phyloP scores from a whole-genome alignment of 371 early-diverging fungal species.

The Coemansia linderi region DNA sequence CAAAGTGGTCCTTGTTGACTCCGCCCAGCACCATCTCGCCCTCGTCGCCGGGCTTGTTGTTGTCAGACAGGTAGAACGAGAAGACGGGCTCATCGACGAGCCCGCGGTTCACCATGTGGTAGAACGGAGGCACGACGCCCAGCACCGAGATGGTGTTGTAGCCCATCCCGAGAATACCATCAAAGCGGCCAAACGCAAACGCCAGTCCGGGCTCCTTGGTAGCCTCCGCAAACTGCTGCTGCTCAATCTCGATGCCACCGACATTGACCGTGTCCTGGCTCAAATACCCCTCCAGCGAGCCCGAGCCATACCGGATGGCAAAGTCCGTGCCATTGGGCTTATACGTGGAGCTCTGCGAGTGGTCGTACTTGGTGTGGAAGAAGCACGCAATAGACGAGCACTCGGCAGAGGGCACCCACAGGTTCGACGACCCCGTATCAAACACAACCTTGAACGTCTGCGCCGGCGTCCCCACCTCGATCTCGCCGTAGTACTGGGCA shows the following conservation, averaged over 20 bases:
- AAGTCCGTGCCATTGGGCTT: slow-evolving; percentile 87
- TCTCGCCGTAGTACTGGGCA: slow-evolving; percentile 93
- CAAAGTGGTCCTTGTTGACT: slow-evolving; percentile 68
- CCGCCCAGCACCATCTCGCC: slow-evolving; percentile 90
- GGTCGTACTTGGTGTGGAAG: slow-evolving; percentile 84
- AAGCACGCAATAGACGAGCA: slow-evolving; percentile 93
- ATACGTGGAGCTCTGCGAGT: slow-evolving; percentile 69
- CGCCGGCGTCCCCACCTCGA: slow-evolving; percentile 79
- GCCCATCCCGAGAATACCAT: slow-evolving; percentile 91
- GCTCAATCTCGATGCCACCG: slow-evolving; percentile 66
- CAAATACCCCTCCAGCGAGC: slow-evolving; percentile 89
- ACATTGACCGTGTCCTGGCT: slow-evolving; percentile 75
- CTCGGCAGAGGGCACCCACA: slow-evolving; percentile 95
- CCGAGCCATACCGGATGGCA: slow-evolving; percentile 88
- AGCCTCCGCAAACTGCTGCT: slow-evolving; percentile 88
- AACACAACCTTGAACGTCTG: slow-evolving; percentile 91
- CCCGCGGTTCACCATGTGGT: slow-evolving; percentile 77
- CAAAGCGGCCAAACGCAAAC: slow-evolving; percentile 86
- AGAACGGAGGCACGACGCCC: slow-evolving; percentile 87
- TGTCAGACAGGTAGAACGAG: slow-evolving; percentile 75
- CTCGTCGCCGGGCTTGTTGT: slow-evolving; percentile 56
- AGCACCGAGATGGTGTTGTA: slow-evolving; percentile 88
- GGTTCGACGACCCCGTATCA: slow-evolving; percentile 93
- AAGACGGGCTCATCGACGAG: slow-evolving; percentile 80
- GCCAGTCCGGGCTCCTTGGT: slow-evolving; percentile 89